Evolutionary conservation across 2,329 filamentous ascomycete genomes (phyloP), one percentile per base, ranked within the genome.

Genomic region (Sclerotinia subarctica): DNA sequence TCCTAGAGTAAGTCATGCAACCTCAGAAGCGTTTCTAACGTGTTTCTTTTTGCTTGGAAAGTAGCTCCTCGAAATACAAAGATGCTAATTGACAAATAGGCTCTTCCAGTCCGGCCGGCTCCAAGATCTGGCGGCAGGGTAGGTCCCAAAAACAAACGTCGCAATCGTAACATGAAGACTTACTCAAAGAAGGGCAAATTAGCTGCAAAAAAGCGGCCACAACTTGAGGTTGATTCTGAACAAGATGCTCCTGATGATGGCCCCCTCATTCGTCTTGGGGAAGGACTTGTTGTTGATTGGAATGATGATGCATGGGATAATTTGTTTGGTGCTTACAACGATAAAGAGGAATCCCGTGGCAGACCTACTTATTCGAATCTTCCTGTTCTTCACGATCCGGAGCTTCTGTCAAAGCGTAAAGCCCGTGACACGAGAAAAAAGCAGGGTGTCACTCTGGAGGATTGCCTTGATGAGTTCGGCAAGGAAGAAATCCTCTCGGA

Each of bases 401-500:
- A 88, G 42, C 83, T 97, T 8, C 82, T 86, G 47, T 85, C 83
- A 66, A 88, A 85, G 74, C 86, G 87, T 73, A 83, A 85, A 67
- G 84, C 83, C 66, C 90, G 94, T 49, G 82, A 83, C 60, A 82
- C 81, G 69, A 90, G 93, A 10, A 85, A 84, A 74, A 91, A 90
- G 78, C 84, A 88, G 66, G 95, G 95, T 38, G 89, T 97, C 72
- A 89, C 88, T 0, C 84, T 99, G 5, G 90, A 95, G 29, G 93
- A 97, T 74, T 99, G 95, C 77, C 86, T 99, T 66, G 90, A 94
- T 69, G 95, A 98, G 79, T 98, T 97, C 73, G 92, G 95, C 76
- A 94, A 94, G 77, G 91, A 94, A 69, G 95, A 99, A 79, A 88
- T 97, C 19, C 82, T 99, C 5, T 97, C 94, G 0, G 93, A 97